phyloP scores from a whole-genome alignment of 257 asterid genomes.

The Nemophila menziesii region DNA sequence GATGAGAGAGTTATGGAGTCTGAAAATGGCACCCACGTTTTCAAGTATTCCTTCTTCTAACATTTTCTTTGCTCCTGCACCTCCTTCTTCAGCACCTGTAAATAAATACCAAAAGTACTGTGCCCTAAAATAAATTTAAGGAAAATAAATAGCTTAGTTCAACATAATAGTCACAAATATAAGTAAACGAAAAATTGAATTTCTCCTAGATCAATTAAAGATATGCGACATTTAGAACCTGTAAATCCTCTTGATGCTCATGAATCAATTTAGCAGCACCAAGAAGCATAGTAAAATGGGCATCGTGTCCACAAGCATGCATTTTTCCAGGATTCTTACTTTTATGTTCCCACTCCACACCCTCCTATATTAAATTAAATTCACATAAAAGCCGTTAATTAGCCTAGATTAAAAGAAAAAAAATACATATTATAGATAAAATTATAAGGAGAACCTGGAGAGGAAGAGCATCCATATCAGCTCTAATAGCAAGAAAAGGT shows the following conservation, averaged over 20 bases:
- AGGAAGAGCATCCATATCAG: conserved; percentile 67
- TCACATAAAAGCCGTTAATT: too few species aligned
- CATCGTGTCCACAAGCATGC: conserved; percentile 84
- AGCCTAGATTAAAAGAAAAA: too few species aligned
- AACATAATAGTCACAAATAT: too few species aligned
- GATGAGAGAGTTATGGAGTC: conserved; percentile 29
- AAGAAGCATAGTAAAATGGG: conserved; percentile 67
- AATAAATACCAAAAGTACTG: conserved; percentile 46
- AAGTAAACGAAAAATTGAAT: too few species aligned
- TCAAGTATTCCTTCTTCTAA: conserved; percentile 38
- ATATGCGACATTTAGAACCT: too few species aligned
- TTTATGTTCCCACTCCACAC: conserved; percentile 63
- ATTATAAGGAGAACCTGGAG: conserved; percentile 26
- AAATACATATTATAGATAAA: too few species aligned
- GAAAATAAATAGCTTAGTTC: too few species aligned
- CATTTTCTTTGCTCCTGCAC: conserved; percentile 69
- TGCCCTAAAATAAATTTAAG: conserved; percentile 43
- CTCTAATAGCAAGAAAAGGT: conserved; percentile 60
- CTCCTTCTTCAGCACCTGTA: conserved; percentile 73
- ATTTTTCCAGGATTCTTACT: conserved; percentile 60
- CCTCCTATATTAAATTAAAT: conserved; percentile 31
- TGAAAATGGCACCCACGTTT: conserved; percentile 53
- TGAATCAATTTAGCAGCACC: conserved; percentile 68
- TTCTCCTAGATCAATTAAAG: not conserved
- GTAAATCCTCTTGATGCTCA: conserved; percentile 22